Evolutionary conservation across 495 filamentous ascomycete genomes (phyloP), one percentile per base, ranked within the genome.

Genomic region (Hypoxylon intermedium): DNA sequence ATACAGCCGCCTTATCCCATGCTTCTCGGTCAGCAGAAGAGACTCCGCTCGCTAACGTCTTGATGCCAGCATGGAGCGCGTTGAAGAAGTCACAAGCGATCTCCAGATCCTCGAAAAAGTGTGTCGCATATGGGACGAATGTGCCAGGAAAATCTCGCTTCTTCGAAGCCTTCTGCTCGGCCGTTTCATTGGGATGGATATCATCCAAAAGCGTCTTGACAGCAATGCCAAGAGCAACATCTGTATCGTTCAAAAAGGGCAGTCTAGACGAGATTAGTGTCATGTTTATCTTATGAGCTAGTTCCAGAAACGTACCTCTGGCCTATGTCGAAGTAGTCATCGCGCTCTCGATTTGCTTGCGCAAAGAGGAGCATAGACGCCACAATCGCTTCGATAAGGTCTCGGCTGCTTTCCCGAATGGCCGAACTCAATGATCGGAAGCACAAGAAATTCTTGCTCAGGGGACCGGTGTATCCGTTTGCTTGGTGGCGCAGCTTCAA

Each of bases 131-230:
- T 12, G 89, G 89, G 65, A 97, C 73, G 54, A 71, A 93, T 74
- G 83, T 90, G 2, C 74, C 78, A 19, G 87, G 84, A 60, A 90
- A 82, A 0, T 73, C 63, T 31, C 73, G 63, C 41, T 77, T 85
- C 70, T 87, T 86, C 6, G 72, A 68, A 53, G 83, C 85, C 33
- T 87, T 85, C 47, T 83, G 81, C 9, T 83, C 80, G 9, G 83
- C 77, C 4, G 83, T 82, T 20, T 88, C 85, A 7, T 81, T 77
- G 4, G 85, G 82, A 37, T 85, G 75, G 20, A 83, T 76, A 48
- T 97, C 93, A 67, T 99, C 95, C 16, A 99, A 82, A 71, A 95
- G 93, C 5, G 90, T 92, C 72, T 95, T 92, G 19, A 94, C 89
- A 2, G 92, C 92, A 67, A 98, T 94, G 13, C 91, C 93, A 23